phyloP scores from a whole-genome alignment of 257 asterid species.

The Jacaranda copaia region DNA sequence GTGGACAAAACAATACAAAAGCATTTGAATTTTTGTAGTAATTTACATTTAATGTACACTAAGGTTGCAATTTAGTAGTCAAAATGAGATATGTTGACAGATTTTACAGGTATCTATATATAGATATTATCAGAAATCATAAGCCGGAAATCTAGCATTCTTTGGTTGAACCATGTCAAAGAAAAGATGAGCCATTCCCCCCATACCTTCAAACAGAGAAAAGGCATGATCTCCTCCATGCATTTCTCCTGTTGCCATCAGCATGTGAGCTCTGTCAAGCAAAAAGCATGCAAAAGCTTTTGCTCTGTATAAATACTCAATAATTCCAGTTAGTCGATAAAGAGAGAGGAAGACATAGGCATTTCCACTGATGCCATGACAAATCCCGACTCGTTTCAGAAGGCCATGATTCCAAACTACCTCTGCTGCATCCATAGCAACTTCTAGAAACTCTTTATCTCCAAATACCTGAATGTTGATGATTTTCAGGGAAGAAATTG shows the following conservation, averaged over 20 bases:
- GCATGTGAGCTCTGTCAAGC: constrained; percentile 69
- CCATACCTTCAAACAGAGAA: constrained; percentile 80
- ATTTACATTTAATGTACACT: too few relatives aligned
- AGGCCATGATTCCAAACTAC: constrained; percentile 87
- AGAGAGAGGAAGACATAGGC: constrained; percentile 73
- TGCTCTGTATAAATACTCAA: constrained; percentile 69
- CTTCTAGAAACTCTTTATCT: constrained; percentile 60
- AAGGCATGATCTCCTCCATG: constrained; percentile 70
- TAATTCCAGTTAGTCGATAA: constrained; percentile 68
- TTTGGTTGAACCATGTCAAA: constrained; percentile 74
- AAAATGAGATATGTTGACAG: too few relatives aligned
- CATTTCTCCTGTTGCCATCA: constrained; percentile 63
- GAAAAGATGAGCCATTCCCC: constrained; percentile 78
- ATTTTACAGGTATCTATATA: background rate
- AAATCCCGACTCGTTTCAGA: constrained; percentile 71
- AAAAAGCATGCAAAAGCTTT: constrained; percentile 82
- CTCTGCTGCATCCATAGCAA: constrained; percentile 84
- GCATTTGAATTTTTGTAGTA: too few relatives aligned
- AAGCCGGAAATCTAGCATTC: constrained; percentile 71
- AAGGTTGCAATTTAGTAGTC: too few relatives aligned
- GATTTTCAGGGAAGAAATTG: background rate
- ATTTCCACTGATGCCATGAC: constrained; percentile 89
- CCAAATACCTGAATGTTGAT: constrained; percentile 58
- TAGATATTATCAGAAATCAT: constrained; percentile 48
- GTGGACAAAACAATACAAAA: too few relatives aligned